Base-by-base conservation (phyloP, 371 early-diverging fungal species). In the Rhizopus microsporus region DNA sequence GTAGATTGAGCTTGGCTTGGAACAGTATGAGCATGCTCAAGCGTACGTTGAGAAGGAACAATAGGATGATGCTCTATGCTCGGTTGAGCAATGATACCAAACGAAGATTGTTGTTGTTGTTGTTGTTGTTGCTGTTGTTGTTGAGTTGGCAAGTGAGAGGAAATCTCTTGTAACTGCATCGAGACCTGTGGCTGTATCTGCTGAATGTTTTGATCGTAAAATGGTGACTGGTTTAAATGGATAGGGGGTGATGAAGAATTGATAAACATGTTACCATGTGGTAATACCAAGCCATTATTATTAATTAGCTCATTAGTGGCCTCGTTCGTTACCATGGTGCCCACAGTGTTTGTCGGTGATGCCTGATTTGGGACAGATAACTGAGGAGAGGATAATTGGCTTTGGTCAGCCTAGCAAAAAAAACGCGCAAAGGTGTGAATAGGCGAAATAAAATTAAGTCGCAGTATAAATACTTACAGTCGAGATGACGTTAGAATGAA, bases 31-130 rank as follows among this genome's bases (percentile, higher is more conserved):
- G 40, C 46, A 16, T 56, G 54, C 3, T 39, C 51, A 15, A 55
- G 42, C 4, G 58, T 45, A 29, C 53, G 52, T 23, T 60, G 65
- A 4, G 67, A 67, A 29, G 67, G 63, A n/a, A 67, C 63, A 33
- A 67, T 56, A 0, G 59, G 67, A 30, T 62, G 67, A n/a, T 56
- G 54, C 4, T 63, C 63, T 43, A 52, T 42, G 37, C 23, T 10
- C 16, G 56, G 8, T 31, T 63, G 56, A 32, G 34, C 29, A n/a
- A 61, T 56, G 40, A 59, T 56, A 29, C 48, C 54, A 47, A 46
- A 46, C 30, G 57, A 12, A 2, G 57, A 39, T 48, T 56, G 59
- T 3, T 47, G 49, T 13, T 57, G 63, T 6, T 33, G 40, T 7
- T 15, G 30, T 5, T 47, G 48, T 4, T 17, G 54, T 37, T 53